Evolutionary conservation across 2,329 filamentous ascomycete species (phyloP).

Genomic region (Fusarium protoensiforme): DNA sequence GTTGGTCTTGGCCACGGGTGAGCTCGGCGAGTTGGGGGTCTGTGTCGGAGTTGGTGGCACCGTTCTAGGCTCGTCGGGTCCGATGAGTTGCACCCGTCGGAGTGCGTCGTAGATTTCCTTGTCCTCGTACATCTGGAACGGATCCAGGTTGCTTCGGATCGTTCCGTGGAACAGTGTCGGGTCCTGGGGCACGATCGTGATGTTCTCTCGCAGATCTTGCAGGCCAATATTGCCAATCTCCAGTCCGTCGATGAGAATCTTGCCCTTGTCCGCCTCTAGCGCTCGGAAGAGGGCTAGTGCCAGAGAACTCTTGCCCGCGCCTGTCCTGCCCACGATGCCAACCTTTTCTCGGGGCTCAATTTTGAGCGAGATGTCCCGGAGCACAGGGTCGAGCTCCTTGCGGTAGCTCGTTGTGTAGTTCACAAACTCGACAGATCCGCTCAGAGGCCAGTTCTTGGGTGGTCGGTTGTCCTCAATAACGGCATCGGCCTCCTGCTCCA

Average conservation of each 20-base stretch:
- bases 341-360: conserved; percentile 91
- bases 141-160: conserved; percentile 91
- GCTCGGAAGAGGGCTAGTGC: conserved; percentile 94
- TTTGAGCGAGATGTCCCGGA: conserved; percentile 86
- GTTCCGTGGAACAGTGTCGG: conserved; percentile 94
- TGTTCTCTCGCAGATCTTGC: conserved; percentile 90
- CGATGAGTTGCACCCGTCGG: conserved; percentile 88
- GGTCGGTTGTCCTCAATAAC: conserved; percentile 84
- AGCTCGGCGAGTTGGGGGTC: conserved; percentile 36
- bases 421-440: conserved; percentile 88
- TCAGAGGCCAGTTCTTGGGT: conserved; percentile 82
- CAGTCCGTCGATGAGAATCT: conserved; percentile 90
- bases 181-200: conserved; percentile 98
- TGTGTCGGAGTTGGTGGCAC: conserved; percentile 42
- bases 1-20: conserved; percentile 70
- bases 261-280: conserved; percentile 88
- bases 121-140: conserved; percentile 88
- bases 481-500: conserved; percentile 89
- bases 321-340: conserved; percentile 94
- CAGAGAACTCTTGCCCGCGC: conserved; percentile 95
- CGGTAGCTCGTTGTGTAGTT: conserved; percentile 92
- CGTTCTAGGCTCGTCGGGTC: conserved; percentile 60
- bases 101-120: conserved; percentile 90
- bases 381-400: conserved; percentile 85
- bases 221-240: conserved; percentile 91